phyloP scores from a whole-genome alignment of 192 early-diverging fungal species.

The Backusella macrospora region DNA sequence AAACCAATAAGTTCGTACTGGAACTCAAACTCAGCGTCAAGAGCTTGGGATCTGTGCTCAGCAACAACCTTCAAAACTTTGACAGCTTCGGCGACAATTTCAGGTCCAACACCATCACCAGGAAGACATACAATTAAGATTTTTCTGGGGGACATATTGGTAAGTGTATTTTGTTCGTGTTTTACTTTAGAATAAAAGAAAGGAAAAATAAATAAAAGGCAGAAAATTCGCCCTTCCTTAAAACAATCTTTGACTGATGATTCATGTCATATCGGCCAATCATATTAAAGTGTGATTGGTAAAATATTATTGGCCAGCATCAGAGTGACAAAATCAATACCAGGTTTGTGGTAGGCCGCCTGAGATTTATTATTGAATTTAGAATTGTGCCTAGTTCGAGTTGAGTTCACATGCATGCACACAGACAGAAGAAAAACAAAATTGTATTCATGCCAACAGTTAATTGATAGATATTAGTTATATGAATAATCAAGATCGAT shows the following conservation, averaged over 20 bases:
- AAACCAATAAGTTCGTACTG: slow-evolving; percentile 87
- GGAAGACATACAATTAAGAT: slow-evolving; percentile 71
- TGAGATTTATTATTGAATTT: slow-evolving; percentile 2
- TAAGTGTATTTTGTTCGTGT: background rate
- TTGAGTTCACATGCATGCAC: too few species aligned
- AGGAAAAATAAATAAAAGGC: slow-evolving; percentile 22
- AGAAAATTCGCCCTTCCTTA: background rate
- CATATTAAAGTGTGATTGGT: background rate
- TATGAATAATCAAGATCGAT: too few species aligned
- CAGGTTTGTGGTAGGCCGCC: background rate
- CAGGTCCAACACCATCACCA: slow-evolving; percentile 97
- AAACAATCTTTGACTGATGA: slow-evolving; percentile 21
- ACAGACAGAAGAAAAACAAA: too few species aligned
- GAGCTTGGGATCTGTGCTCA: slow-evolving; percentile 59
- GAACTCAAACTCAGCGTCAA: slow-evolving; percentile 70
- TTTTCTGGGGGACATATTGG: slow-evolving; percentile 26
- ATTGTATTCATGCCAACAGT: too few species aligned
- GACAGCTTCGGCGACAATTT: slow-evolving; percentile 89
- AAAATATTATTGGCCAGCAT: background rate
- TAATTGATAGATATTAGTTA: too few species aligned
- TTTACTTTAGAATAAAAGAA: slow-evolving; percentile 10
- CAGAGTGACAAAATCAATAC: background rate
- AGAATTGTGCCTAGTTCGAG: background rate
- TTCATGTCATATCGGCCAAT: slow-evolving; percentile 30
- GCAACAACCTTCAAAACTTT: slow-evolving; percentile 85